Evolutionary conservation across 495 filamentous ascomycete species (phyloP).

Genomic region (Haplographium delicatum): DNA sequence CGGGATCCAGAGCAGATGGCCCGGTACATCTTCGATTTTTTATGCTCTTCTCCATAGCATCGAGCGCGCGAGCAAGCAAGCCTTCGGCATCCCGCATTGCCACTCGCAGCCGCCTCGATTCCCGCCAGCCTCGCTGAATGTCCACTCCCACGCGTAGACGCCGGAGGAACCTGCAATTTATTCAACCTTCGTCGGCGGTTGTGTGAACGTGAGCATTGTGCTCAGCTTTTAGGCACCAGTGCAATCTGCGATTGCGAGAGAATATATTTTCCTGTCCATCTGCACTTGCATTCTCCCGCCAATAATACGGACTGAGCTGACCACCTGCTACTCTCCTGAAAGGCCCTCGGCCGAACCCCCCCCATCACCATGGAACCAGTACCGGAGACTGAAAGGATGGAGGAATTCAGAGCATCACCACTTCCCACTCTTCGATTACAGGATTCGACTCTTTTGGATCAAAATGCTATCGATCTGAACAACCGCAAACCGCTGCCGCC

Average conservation of each 20-base stretch:
- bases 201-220: too few relatives aligned
- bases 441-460: conserved; percentile 13
- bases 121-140: conserved; percentile 23
- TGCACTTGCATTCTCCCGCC: too few relatives aligned
- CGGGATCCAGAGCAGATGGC: conserved; percentile 23
- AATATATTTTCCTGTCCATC: too few relatives aligned
- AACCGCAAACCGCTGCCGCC: conserved; percentile 34
- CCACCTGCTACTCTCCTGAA: too few relatives aligned
- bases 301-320: too few relatives aligned
- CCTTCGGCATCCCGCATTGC: neutral
- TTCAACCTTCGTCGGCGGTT: neutral
- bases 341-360: too few relatives aligned
- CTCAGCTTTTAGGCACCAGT: neutral
- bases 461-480: conserved; percentile 7
- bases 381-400: conserved; percentile 54
- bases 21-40: conserved; percentile 2
- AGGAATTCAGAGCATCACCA: conserved; percentile 49
- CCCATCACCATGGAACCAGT: conserved; percentile 52
- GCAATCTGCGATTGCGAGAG: conserved; percentile 12
- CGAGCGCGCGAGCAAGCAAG: neutral
- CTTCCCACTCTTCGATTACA: conserved; percentile 30
- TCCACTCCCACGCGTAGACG: conserved; percentile 13
- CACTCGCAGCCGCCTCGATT: neutral
- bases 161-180: conserved; percentile 9
- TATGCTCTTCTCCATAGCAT: conserved; percentile 18